phyloP scores from a whole-genome alignment of 2,329 filamentous ascomycete genomes.

The Neoarthrinium moseri region DNA sequence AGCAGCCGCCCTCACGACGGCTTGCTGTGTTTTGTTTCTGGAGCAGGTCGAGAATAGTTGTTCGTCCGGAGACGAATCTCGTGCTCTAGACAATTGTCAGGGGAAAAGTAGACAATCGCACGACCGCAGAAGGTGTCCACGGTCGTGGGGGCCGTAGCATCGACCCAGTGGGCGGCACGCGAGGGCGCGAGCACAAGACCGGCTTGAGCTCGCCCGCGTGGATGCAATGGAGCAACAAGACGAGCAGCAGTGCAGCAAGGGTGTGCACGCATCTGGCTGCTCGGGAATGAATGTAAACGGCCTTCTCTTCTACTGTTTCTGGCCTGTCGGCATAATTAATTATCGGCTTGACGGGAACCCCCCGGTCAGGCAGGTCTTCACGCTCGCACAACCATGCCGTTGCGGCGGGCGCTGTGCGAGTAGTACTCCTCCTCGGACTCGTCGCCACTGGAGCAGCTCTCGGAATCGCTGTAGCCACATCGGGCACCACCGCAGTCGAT shows the following conservation, averaged over 20 bases:
- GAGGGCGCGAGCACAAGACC: constrained; percentile 37
- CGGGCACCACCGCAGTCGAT: constrained; percentile 89
- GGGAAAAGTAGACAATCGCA: constrained; percentile 30
- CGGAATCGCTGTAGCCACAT: constrained; percentile 78
- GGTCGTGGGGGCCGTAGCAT: constrained; percentile 51
- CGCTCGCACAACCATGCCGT: constrained; percentile 59
- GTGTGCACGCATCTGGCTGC: constrained; percentile 16
- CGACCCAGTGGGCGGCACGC: constrained; percentile 44
- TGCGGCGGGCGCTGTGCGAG: constrained; percentile 56
- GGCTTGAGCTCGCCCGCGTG: constrained; percentile 38
- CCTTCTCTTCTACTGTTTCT: constrained; percentile 21
- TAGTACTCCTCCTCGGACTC: constrained; percentile 59
- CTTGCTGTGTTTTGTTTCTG: constrained; percentile 17
- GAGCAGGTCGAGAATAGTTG: constrained; percentile 17
- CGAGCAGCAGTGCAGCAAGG: constrained; percentile 23
- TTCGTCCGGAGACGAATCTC: constrained; percentile 8
- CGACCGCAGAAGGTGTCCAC: constrained; percentile 9
- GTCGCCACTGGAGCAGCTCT: constrained; percentile 64
- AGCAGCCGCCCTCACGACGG: constrained; percentile 6
- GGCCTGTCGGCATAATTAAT: constrained; percentile 7
- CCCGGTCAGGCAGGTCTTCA: constrained; percentile 25
- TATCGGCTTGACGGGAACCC: constrained; percentile 23
- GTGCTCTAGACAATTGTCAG: constrained; percentile 15
- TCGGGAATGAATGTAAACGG: constrained; percentile 32
- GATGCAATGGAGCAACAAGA: constrained; percentile 34